These are phyloP conservation scores for Mimosa bimucronata DNA, from an alignment of 306 rosid species.

Conservation along the genomic window DNA sequence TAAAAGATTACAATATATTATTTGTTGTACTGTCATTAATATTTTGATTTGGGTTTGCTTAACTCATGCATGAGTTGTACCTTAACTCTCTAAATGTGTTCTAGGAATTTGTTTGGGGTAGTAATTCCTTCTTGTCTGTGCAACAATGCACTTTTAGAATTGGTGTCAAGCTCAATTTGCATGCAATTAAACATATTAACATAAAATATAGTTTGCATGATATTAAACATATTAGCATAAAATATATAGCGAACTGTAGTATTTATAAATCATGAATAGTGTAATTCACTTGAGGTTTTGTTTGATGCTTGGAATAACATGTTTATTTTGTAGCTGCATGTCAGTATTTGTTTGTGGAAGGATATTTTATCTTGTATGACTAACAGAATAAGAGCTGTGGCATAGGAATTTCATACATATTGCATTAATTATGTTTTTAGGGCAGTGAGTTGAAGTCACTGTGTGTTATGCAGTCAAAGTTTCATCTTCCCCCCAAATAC, in stretches of 20 bases:
- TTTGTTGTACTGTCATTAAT: conserved; percentile 11
- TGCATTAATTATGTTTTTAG: neutral
- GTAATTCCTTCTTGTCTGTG: neutral
- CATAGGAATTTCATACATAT: neutral
- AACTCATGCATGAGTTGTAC: conserved; percentile 13
- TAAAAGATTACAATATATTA: neutral
- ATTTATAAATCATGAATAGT: neutral
- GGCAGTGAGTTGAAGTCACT: neutral
- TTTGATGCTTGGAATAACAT: neutral
- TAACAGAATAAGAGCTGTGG: conserved; percentile 11
- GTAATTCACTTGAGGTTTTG: neutral
- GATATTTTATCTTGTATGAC: neutral
- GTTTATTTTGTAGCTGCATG: neutral
- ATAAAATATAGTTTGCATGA: neutral
- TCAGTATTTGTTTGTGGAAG: neutral
- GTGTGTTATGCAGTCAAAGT: conserved; percentile 5
- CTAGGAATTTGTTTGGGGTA: conserved; percentile 13
- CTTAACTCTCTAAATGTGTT: neutral
- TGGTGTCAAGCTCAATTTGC: conserved; percentile 1
- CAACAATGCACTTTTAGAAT: neutral
- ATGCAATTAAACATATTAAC: neutral
- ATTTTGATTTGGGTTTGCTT: neutral
- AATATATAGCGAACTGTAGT: neutral
- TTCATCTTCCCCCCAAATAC: no score
- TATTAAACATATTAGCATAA: neutral